Base-by-base conservation (phyloP, 208 protist species). In the Acanthamoeba healyi region DNA sequence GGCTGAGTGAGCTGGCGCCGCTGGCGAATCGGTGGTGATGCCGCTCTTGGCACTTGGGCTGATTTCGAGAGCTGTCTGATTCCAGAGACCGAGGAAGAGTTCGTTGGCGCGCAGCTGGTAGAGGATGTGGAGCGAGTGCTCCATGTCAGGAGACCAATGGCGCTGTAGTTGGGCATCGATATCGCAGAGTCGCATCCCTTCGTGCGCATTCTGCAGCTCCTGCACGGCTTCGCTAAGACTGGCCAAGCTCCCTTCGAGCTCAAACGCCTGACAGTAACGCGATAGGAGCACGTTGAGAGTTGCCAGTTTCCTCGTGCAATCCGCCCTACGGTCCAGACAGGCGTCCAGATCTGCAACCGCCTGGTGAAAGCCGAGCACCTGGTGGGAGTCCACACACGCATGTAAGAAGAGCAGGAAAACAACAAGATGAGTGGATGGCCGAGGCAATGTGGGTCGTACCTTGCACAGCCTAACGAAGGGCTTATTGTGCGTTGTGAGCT, bases 71-170 rank as follows among this genome's bases (percentile, higher is more conserved):
- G 77, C 77, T 7, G 77, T 86, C 44, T 86, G 44, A 10, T 86
- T 91, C 84, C 84, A 91, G n/a, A 91, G 22, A 6, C 58, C 34
- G 26, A 91, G 84, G n/a, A 91, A 91, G 29, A 91, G 51, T 29
- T 91, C 84, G 61, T 74, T 91, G 14, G 84, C 17, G 4, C 61
- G 51, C 24, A 91, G 56, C 24, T 91, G 26, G 42, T 91, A 19
- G 9, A 91, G 84, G 17, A 63, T 29, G 58, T 15, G 9, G 1
- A 91, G 61, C 5, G 84, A 74, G 0, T 36, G 58, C 17, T 46
- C 56, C 84, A 91, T 91, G 9, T 65, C 26, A 10, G 84, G 54
- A 6, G 29, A 15, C 58, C 51, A 74, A 38, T 54, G 56, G 29
- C 42, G 32, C 56, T 51, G 24, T 1, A 91, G 29, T n/a, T 70